A percentile compares a stretch with the other conserved stretches of the same genome.
Conservation (phyloP, 2,329 filamentous ascomycete species). For the Talaromyces rugulosus region DNA sequence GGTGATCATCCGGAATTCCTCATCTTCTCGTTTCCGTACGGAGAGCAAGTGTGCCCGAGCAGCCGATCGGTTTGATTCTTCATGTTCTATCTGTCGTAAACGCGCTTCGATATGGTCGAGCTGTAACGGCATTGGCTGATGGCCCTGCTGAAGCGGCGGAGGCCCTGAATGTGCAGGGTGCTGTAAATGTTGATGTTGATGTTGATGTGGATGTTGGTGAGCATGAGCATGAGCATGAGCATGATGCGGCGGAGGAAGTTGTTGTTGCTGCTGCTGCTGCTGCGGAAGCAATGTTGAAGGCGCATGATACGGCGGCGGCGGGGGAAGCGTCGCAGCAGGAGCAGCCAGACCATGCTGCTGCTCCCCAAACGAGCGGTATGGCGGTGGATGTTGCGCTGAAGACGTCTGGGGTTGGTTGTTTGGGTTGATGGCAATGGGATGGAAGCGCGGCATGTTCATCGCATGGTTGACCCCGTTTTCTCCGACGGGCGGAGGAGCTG, state of each 20-base stretch:
- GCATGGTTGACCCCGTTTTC: conserved; percentile 29
- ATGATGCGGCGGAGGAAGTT: conserved; percentile 4
- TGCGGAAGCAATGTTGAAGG: conserved; percentile 3
- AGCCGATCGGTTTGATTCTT: conserved; percentile 36
- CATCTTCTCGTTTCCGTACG: conserved; percentile 37
- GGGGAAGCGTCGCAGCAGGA: not conserved
- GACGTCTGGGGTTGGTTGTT: conserved; percentile 30
- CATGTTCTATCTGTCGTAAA: conserved; percentile 36
- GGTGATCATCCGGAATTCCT: conserved; percentile 37
- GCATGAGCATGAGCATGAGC: not conserved
- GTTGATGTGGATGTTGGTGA: conserved; percentile 10
- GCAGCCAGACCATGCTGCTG: conserved; percentile 8
- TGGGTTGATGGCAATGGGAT: conserved; percentile 39
- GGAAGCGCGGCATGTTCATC: conserved; percentile 33
- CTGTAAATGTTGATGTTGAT: conserved; percentile 29
- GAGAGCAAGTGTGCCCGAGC: conserved; percentile 33
- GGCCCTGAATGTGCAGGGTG: conserved; percentile 26
- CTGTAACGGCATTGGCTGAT: conserved; percentile 20
- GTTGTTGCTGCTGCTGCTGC: conserved; percentile 4
- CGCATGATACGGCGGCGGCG: conserved; percentile 6
- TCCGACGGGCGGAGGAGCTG: conserved; percentile 28
- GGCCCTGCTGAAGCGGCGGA: conserved; percentile 15
- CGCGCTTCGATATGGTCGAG: conserved; percentile 37
- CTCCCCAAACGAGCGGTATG: conserved; percentile 11
- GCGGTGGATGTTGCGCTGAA: conserved; percentile 19